These are phyloP conservation scores for Azolla pinnata DNA, from an alignment of 75 land plant species.

Conservation along the genomic window DNA sequence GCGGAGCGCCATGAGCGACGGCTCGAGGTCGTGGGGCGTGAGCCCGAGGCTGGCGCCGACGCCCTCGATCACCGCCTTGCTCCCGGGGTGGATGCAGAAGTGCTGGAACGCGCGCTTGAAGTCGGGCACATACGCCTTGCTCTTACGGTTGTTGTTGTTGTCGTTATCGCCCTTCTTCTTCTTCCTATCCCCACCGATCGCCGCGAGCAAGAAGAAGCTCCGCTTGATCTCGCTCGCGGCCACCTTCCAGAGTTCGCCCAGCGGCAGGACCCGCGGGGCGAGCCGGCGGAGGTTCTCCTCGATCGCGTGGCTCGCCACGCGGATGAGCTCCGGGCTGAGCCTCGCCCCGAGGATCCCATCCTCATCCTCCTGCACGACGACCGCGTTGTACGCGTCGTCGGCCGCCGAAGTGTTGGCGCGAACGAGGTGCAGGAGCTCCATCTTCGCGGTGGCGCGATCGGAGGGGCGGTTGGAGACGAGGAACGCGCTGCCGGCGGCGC, in stretches of 20 bases:
- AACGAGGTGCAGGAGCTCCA: slow-evolving; percentile 31
- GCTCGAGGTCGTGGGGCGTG: slow-evolving; percentile 38
- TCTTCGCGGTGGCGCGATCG: slow-evolving; percentile 22
- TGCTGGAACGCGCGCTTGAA: slow-evolving; percentile 50
- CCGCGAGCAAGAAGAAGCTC: neutral
- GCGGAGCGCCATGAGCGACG: slow-evolving; percentile 52
- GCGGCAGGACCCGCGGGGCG: slow-evolving; percentile 36
- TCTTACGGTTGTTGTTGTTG: neutral
- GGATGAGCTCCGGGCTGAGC: slow-evolving; percentile 38
- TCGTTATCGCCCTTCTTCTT: neutral
- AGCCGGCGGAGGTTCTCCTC: slow-evolving; percentile 29
- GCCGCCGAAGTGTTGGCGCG: slow-evolving; percentile 42
- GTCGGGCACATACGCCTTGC: slow-evolving; percentile 20
- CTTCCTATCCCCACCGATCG: too few species aligned
- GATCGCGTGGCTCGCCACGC: slow-evolving; percentile 42
- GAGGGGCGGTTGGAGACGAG: slow-evolving; percentile 33
- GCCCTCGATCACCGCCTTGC: slow-evolving; percentile 42
- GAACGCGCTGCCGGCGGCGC: slow-evolving; percentile 41
- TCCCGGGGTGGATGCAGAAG: slow-evolving; percentile 48
- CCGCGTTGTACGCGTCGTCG: slow-evolving; percentile 39
- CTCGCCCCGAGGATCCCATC: slow-evolving; percentile 30
- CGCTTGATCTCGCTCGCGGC: neutral
- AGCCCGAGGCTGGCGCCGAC: slow-evolving; percentile 29
- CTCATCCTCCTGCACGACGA: slow-evolving; percentile 36
- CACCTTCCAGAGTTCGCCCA: slow-evolving; percentile 33